Base-by-base conservation (phyloP, 306 rosid genomes). In the Hylodesmum podocarpum region DNA sequence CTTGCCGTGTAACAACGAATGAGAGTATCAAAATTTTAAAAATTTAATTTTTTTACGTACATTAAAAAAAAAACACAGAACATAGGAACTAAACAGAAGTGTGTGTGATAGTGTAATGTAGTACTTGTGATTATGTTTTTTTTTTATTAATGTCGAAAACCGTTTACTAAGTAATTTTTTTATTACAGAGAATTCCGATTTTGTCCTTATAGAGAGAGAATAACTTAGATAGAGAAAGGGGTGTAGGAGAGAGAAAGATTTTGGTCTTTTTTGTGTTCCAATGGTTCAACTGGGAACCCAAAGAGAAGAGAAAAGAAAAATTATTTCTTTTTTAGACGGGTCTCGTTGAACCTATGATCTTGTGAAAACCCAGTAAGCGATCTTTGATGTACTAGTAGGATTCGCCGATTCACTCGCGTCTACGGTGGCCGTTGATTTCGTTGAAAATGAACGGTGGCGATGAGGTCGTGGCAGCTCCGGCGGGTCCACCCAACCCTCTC, bases 381-480 rank as follows among this genome's bases (percentile, higher is more conserved):
- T 92, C 93, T 87, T 88, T 86, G 88, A 87, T 91, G 83, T 84
- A 61, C 80, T 92, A 80, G 87, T 86, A 84, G 82, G 89, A 87
- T 94, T 86, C 82, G 70, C 73, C 73, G 91, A 77, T 84, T 88
- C 43, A 67, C 66, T 62, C 58, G 46, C 55, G 40, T 75, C 79
- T 22, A 59, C 28, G 67, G 85, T 83, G 76, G 79, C 81, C 81
- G 84, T 82, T 80, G 66, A 86, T 88, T 76, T 86, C 41, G 61
- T 57, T 63, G n/a, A 79, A 86, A 86, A 96, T 96, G 99, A 91
- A 93, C 84, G 98, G 91, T 79, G 90, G 88, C 84, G 96, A 91
- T 87, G 97, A 87, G 83, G 97, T 87, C 85, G 86, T 89, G 82
- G 85, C 87, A 85, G 93, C 96, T 89, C 91, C 94, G 87, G 90